Percentiles rank a stretch among this genome's conserved stretches.
phyloP scores from a whole-genome alignment of 148 eudicot species.

The Rhododendron griersonianum region DNA sequence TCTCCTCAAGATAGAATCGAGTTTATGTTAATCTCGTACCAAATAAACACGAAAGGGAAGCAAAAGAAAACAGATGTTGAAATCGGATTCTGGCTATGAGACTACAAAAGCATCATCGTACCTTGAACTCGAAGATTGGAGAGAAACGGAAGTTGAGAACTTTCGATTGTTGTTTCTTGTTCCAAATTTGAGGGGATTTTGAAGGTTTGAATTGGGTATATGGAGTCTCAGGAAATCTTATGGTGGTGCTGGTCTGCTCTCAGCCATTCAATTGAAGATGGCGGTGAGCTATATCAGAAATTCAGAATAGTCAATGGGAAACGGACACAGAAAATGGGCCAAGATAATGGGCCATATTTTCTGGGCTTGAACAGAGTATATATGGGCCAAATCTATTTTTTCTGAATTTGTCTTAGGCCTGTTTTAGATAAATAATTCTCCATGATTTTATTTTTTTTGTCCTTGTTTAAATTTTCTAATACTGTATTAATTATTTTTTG shows the following conservation, averaged over 20 bases:
- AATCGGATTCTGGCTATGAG: neutral
- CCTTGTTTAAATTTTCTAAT: no score
- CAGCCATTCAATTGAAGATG: constrained; percentile 19
- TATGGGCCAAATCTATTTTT: neutral
- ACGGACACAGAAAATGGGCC: neutral
- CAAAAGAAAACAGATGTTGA: neutral
- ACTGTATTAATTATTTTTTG: no score
- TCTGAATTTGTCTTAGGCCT: neutral
- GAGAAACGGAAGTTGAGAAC: neutral
- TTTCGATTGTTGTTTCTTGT: neutral
- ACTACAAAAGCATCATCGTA: constrained; percentile 7
- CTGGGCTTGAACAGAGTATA: neutral
- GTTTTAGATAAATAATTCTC: no score
- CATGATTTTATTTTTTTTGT: no score
- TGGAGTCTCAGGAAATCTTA: neutral
- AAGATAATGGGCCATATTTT: neutral
- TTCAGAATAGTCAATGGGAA: neutral
- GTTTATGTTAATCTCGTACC: neutral
- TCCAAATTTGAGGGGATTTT: neutral
- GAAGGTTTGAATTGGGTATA: neutral
- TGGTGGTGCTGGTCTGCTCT: constrained; percentile 2
- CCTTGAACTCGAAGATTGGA: constrained; percentile 14
- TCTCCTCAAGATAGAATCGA: neutral
- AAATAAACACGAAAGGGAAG: neutral
- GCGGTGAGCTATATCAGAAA: neutral